Evolutionary conservation across 73 alveolate genomes (phyloP), one percentile per base, ranked within the genome.

Genomic region (Uronychia setigera): DNA sequence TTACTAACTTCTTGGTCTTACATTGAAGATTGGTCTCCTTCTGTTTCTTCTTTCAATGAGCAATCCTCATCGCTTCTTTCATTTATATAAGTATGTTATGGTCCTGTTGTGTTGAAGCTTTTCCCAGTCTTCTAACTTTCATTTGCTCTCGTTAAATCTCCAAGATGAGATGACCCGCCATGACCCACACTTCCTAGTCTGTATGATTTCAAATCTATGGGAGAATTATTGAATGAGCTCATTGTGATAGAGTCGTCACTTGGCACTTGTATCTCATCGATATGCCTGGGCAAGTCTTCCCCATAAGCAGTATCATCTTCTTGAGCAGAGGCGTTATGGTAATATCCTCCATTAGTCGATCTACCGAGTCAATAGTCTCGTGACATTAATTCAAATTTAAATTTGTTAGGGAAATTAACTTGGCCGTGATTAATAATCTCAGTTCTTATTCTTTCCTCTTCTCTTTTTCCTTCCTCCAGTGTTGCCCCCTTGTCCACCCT

Each of bases 371-470:
- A n/a, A n/a, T n/a, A n/a, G n/a, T n/a, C n/a, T n/a, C n/a, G n/a
- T n/a, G n/a, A n/a, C n/a, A n/a, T n/a, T n/a, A n/a, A n/a, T n/a
- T n/a, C n/a, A n/a, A n/a, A n/a, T n/a, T n/a, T n/a, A n/a, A n/a
- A n/a, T n/a, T n/a, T n/a, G n/a, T n/a, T n/a, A n/a, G n/a, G n/a
- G n/a, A n/a, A n/a, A n/a, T n/a, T n/a, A n/a, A n/a, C n/a, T n/a
- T n/a, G n/a, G n/a, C n/a, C n/a, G n/a, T n/a, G n/a, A n/a, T n/a
- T n/a, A n/a, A n/a, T n/a, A n/a, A n/a, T n/a, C n/a, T n/a, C n/a
- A n/a, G n/a, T n/a, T n/a, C n/a, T n/a, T n/a, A n/a, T n/a, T 46
- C 79, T 1, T 33, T 78, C 75, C 59, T 34, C 29, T 78, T 33
- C 84, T 78, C 35, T 32, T 76, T 30, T 14, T 76, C 33, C 11